Percentiles rank a stretch among this genome's conserved stretches.
These are phyloP conservation scores for Penicillium sumatraense DNA, from an alignment of 2,329 filamentous ascomycete genomes.

Conservation along the genomic window DNA sequence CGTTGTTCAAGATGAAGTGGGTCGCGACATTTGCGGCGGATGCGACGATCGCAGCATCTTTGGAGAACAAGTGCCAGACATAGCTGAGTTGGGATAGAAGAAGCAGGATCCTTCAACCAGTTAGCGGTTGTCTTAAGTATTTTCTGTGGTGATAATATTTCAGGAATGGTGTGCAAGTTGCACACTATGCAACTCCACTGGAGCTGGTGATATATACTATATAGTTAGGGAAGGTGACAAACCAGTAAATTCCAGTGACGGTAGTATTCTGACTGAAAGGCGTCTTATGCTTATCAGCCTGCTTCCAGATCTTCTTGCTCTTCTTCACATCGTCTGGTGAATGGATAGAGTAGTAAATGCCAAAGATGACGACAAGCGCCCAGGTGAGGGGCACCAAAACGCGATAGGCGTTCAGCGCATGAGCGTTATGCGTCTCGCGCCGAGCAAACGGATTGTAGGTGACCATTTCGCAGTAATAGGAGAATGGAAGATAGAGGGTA, in stretches of 20 bases:
- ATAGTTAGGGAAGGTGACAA: conserved; percentile 27
- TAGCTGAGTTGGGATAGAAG: conserved; percentile 78
- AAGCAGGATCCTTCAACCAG: conserved; percentile 75
- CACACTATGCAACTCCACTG: too few species aligned
- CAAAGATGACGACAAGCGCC: conserved; percentile 72
- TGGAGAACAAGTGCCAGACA: conserved; percentile 74
- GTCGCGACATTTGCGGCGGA: conserved; percentile 76
- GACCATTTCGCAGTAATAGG: conserved; percentile 14
- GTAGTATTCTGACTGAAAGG: conserved; percentile 75
- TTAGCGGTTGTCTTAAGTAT: too few species aligned
- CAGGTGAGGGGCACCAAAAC: conserved; percentile 74
- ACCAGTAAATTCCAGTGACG: conserved; percentile 76
- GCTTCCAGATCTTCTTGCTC: conserved; percentile 72
- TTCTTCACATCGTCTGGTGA: conserved; percentile 66
- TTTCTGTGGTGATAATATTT: too few species aligned
- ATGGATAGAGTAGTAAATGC: conserved; percentile 74
- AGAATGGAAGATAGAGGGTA: neutral
- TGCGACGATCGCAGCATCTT: conserved; percentile 64
- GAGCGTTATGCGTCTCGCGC: conserved; percentile 67
- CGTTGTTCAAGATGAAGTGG: conserved; percentile 85
- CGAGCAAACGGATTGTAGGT: conserved; percentile 73
- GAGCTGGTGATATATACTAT: too few species aligned
- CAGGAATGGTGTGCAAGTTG: too few species aligned
- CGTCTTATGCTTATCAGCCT: conserved; percentile 69
- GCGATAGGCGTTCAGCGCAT: conserved; percentile 73